Evolutionary conservation across 2,329 filamentous ascomycete species (phyloP), one percentile per base, ranked within the genome.

Genomic region (Diaporthe sp.): DNA sequence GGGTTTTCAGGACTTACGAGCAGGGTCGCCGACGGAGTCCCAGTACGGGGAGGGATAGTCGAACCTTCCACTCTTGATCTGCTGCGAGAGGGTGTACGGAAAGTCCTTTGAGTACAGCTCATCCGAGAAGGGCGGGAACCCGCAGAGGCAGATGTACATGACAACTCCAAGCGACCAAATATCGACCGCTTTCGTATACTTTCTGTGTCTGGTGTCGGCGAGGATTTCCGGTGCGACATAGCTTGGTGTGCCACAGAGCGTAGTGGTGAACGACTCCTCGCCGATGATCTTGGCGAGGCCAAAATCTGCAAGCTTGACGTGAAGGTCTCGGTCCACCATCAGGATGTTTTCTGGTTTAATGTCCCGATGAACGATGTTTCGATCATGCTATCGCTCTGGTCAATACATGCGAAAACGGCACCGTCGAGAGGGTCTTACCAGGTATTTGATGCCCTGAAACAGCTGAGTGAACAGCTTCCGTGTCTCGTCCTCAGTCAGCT

Each of bases 281-380:
- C 97, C 97, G 79, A 99, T 98, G 79, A 99, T 98, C 86, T 99
- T 99, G 57, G 97, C 96, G 51, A 99, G 89, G 61, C 97, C 97
- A 84, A 99, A 99, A 84, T 99, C 97, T 28, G 96, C 97, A 77
- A 99, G 87, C 85, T 99, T 99, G 78, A 98, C 93, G 76, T 93
- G 92, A 39, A 98, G 86, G 46, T 97, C 90, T 81, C 95, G 95
- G 84, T 98, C 95, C 7, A 94, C 92, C 49, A 99, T 87, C 12
- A 99, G 86, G 46, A 99, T 98, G 81, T 98, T 98, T 82, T 98
- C 96, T 0, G 96, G 96, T 84, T 98, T 98, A 85, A 99, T 98
- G 80, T 99, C 97, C 75, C 97, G 94, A 83, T 99, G 97, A 7
- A 98, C 96, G 83, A 99, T 98, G 80, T 97, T 97, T 77, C 97